A percentile compares a stretch with the other conserved stretches of the same genome.
phyloP scores from a whole-genome alignment of 768 basidiomycete species.

The Lactarius quietus region DNA sequence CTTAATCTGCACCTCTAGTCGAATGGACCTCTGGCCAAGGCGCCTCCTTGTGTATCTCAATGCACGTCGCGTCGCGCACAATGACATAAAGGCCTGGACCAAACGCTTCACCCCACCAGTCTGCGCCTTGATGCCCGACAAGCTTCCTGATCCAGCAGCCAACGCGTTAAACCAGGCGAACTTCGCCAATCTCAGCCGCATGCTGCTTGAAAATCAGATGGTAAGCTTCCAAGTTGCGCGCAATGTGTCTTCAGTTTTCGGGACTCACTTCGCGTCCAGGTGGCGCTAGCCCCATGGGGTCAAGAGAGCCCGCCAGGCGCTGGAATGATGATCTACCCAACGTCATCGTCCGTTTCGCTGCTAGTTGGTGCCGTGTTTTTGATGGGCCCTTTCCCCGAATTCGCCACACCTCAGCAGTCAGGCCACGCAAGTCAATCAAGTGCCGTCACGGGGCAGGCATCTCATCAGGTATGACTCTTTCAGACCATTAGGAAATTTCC shows the following conservation, averaged over 20 bases:
- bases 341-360: constrained; percentile 18
- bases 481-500: not conserved
- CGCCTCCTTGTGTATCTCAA: constrained; percentile 42
- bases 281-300: constrained; percentile 23
- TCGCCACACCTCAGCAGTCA: constrained; percentile 29
- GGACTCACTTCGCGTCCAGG: constrained; percentile 5
- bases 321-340: constrained; percentile 26
- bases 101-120: constrained; percentile 43
- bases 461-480: constrained; percentile 18
- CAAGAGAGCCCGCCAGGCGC: constrained; percentile 21
- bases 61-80: constrained; percentile 41
- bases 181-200: constrained; percentile 53
- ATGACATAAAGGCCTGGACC: constrained; percentile 52
- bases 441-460: too few species aligned
- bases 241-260: not conserved
- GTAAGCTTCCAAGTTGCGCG: constrained; percentile 36
- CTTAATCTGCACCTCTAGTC: constrained; percentile 32
- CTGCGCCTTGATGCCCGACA: constrained; percentile 65
- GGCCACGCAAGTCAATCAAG: too few species aligned
- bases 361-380: constrained; percentile 23
- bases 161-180: constrained; percentile 49
- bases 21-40: constrained; percentile 55
- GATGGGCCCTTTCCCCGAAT: constrained; percentile 48
- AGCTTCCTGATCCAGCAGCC: constrained; percentile 46
- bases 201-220: constrained; percentile 50